Base-by-base conservation (phyloP, 2,329 filamentous ascomycete genomes). In the Aspergillus hiratsukae region DNA sequence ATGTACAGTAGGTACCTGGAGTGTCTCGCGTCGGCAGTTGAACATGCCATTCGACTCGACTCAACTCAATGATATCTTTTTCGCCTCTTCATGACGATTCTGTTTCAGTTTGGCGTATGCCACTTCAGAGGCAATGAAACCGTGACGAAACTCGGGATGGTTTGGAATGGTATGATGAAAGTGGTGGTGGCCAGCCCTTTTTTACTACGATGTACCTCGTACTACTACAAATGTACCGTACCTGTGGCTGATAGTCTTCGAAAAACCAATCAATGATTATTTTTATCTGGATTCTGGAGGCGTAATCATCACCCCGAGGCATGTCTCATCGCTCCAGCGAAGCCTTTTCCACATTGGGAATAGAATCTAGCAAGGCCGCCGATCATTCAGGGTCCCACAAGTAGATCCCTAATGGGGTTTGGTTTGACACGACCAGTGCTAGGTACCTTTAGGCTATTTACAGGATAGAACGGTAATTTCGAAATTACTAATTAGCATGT, bases 361-460 rank as follows among this genome's bases (percentile, higher is more conserved):
- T 23, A 55, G 55, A 53, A 58, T 55, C 57, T 53, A 52, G 55
- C 57, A 61, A 54, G 58, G 55, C 51, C 48, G 62, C 35, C 58
- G 63, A 66, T 68, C 64, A 62, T 49, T 51, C 51, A 58, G 56
- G 58, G 58, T 58, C 56, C 60, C 56, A 46, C 11, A 11, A 6
- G 43, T 46, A 19, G 41, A 23, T 45, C 10, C 21, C n/a, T n/a
- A n/a, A n/a, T n/a, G n/a, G n/a, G n/a, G n/a, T 43, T n/a, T 43
- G 11, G 21, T 10, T 19, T 14, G n/a, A 11, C 21, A 17, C 19
- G 41, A 10, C 35, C 35, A 37, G 35, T 37, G 35, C 9, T 37
- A 27, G 25, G 3, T 23, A 23, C 23, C 23, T 23, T 23, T 27
- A 27, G 25, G 31, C 31, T 4, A 37, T 37, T 17, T 37, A 17